phyloP scores from a whole-genome alignment of 2,329 filamentous ascomycete species.

The Pyrenochaeta sp. region DNA sequence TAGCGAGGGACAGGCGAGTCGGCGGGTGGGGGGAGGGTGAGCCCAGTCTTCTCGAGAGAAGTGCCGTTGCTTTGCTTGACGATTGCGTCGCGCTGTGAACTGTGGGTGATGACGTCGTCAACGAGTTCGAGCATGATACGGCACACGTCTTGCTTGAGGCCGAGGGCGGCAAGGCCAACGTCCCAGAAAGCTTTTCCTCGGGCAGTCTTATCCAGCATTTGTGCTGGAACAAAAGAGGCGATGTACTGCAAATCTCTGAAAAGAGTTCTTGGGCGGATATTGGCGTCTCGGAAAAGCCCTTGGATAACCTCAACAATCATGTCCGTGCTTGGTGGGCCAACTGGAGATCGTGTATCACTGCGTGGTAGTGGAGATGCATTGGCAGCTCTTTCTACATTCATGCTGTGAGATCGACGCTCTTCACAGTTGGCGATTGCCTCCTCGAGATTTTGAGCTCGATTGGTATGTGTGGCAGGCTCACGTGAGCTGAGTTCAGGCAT shows the following conservation, averaged over 20 bases:
- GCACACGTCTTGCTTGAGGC: slow-evolving; percentile 86
- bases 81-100: slow-evolving; percentile 65
- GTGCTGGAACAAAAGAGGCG: slow-evolving; percentile 65
- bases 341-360: slow-evolving; percentile 45
- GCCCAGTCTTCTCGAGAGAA: slow-evolving; percentile 23
- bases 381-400: slow-evolving; percentile 48
- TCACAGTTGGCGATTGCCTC: slow-evolving; percentile 74
- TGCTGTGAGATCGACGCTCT: slow-evolving; percentile 69
- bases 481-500: slow-evolving; percentile 55
- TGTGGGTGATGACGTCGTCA: slow-evolving; percentile 72
- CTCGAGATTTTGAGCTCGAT: slow-evolving; percentile 61
- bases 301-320: slow-evolving; percentile 54
- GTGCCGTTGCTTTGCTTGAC: slow-evolving; percentile 36
- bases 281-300: slow-evolving; percentile 54
- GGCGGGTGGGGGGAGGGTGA: slow-evolving; percentile 6
- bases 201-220: slow-evolving; percentile 65
- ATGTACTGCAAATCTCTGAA: slow-evolving; percentile 63
- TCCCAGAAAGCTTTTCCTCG: slow-evolving; percentile 86
- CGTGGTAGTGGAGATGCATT: slow-evolving; percentile 49
- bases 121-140: slow-evolving; percentile 81
- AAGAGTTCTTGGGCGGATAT: slow-evolving; percentile 55
- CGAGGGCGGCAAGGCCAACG: slow-evolving; percentile 84
- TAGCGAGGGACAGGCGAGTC: slow-evolving; percentile 64
- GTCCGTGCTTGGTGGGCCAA: slow-evolving; percentile 50
- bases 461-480: slow-evolving; percentile 51